Evolutionary conservation across 768 basidiomycete genomes (phyloP).

Genomic region (Phylloporus sp.): DNA sequence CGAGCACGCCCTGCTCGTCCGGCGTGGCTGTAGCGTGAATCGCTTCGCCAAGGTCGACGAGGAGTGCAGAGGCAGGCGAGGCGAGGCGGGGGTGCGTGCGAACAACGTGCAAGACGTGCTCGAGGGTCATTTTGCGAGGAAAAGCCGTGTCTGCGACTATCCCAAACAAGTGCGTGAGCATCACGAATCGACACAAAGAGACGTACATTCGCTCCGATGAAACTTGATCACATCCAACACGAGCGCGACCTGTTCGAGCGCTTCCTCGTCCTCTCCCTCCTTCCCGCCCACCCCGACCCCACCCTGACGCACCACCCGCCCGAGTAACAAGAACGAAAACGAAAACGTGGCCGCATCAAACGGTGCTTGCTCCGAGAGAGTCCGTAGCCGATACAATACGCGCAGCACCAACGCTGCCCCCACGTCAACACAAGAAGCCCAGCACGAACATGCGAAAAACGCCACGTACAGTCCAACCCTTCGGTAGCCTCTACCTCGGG

Average conservation of each 20-base stretch:
- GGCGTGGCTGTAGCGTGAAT: slow-evolving; percentile 58
- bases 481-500: slow-evolving; percentile 73
- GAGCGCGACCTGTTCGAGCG: slow-evolving; percentile 76
- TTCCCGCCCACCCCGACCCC: slow-evolving; percentile 46
- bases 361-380: slow-evolving; percentile 72
- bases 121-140: slow-evolving; percentile 67
- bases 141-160: slow-evolving; percentile 66
- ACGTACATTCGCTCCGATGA: slow-evolving; percentile 31
- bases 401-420: slow-evolving; percentile 68
- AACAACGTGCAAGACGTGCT: slow-evolving; percentile 67
- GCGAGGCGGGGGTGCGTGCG: slow-evolving; percentile 74
- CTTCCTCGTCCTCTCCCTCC: slow-evolving; percentile 52
- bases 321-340: slow-evolving; percentile 72
- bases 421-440: background rate
- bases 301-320: slow-evolving; percentile 60
- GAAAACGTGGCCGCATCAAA: slow-evolving; percentile 86
- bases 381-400: slow-evolving; percentile 78
- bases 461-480: slow-evolving; percentile 40
- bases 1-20: slow-evolving; percentile 60
- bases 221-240: slow-evolving; percentile 38
- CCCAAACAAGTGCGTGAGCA: background rate
- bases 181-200: background rate
- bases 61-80: slow-evolving; percentile 67
- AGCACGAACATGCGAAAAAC: background rate
- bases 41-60: slow-evolving; percentile 78